phyloP scores from a whole-genome alignment of 306 rosid genomes.

The Vachellia collinsii region DNA sequence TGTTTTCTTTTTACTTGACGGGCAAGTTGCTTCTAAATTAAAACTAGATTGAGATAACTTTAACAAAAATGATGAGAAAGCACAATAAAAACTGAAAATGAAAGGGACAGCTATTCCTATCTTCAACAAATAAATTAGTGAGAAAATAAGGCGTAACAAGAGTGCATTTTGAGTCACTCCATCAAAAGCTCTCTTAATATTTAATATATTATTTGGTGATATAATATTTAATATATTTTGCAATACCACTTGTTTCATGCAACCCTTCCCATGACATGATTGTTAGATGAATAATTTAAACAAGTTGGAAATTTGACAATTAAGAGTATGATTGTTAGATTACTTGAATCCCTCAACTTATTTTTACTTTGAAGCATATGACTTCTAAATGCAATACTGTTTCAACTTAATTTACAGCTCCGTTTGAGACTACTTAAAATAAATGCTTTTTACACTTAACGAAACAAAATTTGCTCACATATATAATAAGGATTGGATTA shows the following conservation, averaged over 20 bases:
- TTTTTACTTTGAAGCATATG: too few relatives aligned
- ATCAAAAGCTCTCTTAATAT: not conserved
- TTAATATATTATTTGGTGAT: too few relatives aligned
- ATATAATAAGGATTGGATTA: too few relatives aligned
- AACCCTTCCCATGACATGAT: not conserved
- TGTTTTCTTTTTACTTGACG: not conserved
- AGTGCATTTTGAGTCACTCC: not conserved
- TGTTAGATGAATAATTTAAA: too few relatives aligned
- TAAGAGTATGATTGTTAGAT: too few relatives aligned
- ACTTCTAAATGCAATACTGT: too few relatives aligned
- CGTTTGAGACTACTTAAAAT: too few relatives aligned
- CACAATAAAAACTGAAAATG: not conserved
- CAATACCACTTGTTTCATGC: not conserved
- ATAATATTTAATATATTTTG: too few relatives aligned
- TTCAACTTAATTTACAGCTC: too few relatives aligned
- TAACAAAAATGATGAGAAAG: not conserved
- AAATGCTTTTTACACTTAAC: too few relatives aligned
- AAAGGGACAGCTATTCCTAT: not conserved
- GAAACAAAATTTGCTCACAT: too few relatives aligned
- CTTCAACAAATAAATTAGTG: not conserved
- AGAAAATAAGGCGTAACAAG: not conserved
- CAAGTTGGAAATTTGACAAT: not conserved
- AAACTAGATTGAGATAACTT: not conserved
- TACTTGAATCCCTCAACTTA: too few relatives aligned
- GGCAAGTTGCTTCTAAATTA: constrained; percentile 13